These are phyloP conservation scores for Tolypocladium pustulatum DNA, from an alignment of 2,329 filamentous ascomycete species.

Conservation along the genomic window DNA sequence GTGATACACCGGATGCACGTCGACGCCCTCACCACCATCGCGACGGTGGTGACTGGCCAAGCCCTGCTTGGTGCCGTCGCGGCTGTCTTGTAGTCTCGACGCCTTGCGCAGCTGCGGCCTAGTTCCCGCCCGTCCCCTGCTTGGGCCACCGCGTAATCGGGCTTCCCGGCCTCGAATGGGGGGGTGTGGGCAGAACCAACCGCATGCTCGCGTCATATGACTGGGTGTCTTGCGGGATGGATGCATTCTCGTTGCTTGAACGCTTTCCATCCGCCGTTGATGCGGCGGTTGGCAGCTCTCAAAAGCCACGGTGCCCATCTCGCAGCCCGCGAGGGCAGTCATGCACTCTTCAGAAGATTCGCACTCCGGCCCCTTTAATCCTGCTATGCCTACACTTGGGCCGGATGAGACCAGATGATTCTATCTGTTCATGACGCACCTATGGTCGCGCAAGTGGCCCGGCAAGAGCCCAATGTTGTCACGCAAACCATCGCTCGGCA, in stretches of 20 bases:
- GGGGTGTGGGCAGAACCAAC: slow-evolving; percentile 4
- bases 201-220: slow-evolving; percentile 10
- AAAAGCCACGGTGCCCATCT: neutral
- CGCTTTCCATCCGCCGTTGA: neutral
- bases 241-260: neutral
- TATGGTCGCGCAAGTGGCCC: neutral
- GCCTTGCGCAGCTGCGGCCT: neutral
- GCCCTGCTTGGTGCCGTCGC: neutral
- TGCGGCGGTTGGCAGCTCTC: neutral
- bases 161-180: neutral
- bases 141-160: neutral
- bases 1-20: neutral
- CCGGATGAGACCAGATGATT: neutral
- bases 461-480: neutral
- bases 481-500: slow-evolving; percentile 1
- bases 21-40: neutral
- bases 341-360: neutral
- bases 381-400: neutral
- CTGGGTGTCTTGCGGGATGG: slow-evolving; percentile 4
- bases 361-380: too few relatives aligned
- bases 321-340: neutral
- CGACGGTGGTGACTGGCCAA: neutral
- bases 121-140: neutral
- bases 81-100: neutral
- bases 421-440: neutral